A percentile compares a stretch with the other conserved stretches of the same genome.
Conservation (phyloP, 2,329 filamentous ascomycete genomes). For the Claviceps pazoutovae region DNA sequence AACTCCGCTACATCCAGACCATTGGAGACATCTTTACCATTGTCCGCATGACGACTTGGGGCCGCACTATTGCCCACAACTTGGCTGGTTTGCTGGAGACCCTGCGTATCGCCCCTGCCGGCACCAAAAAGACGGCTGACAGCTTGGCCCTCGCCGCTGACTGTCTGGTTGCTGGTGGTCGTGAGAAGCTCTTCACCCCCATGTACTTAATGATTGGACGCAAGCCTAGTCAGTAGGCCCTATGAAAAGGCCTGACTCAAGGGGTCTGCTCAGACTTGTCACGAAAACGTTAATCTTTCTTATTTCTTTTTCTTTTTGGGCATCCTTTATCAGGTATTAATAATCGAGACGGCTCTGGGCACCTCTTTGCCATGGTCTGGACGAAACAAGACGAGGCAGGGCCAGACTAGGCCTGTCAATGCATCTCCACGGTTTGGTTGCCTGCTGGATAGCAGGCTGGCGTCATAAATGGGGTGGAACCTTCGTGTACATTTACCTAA, state of each 20-base stretch:
- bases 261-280: neutral
- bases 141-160: slow-evolving; percentile 72
- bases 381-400: neutral
- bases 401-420: neutral
- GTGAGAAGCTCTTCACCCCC: slow-evolving; percentile 87
- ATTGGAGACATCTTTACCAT: slow-evolving; percentile 71
- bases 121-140: slow-evolving; percentile 91
- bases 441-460: slow-evolving; percentile 1
- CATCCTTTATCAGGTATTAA: neutral
- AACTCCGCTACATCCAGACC: slow-evolving; percentile 71
- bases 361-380: neutral
- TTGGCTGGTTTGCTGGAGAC: slow-evolving; percentile 66
- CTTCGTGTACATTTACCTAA: slow-evolving; percentile 2
- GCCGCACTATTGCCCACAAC: slow-evolving; percentile 59
- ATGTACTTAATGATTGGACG: slow-evolving; percentile 96
- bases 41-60: slow-evolving; percentile 76
- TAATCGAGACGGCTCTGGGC: neutral
- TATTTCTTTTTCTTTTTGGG: neutral
- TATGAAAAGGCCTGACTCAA: no score
- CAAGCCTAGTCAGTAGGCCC: slow-evolving; percentile 44
- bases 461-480: slow-evolving; percentile 1
- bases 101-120: slow-evolving; percentile 59
- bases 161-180: slow-evolving; percentile 72
- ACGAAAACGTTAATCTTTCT: neutral
- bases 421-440: neutral